phyloP scores from a whole-genome alignment of 768 basidiomycete genomes.

The Symmetrospora coprosmae region DNA sequence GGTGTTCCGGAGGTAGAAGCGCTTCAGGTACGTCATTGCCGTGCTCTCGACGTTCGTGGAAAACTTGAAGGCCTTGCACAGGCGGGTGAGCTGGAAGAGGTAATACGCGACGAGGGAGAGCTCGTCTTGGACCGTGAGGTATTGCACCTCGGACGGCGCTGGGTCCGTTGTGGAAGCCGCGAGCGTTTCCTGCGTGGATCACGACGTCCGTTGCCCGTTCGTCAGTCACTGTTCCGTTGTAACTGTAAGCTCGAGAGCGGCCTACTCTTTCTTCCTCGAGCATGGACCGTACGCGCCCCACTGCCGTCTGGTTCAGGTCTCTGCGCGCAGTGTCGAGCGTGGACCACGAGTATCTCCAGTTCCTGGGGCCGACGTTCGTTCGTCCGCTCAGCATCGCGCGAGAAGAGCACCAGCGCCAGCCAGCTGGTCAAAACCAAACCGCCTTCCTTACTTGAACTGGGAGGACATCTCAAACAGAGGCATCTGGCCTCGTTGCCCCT shows the following conservation, averaged over 20 bases:
- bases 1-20: constrained; percentile 93
- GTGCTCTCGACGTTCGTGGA: constrained; percentile 89
- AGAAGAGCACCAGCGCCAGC: too few relatives aligned
- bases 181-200: too few relatives aligned
- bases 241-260: too few relatives aligned
- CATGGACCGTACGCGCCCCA: constrained; percentile 58
- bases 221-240: too few relatives aligned
- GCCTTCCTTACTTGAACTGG: constrained; percentile 14
- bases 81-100: constrained; percentile 63
- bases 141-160: constrained; percentile 46
- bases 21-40: constrained; percentile 77
- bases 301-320: constrained; percentile 59
- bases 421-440: too few relatives aligned
- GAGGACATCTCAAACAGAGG: constrained; percentile 22
- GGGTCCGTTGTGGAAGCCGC: constrained; percentile 55
- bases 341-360: constrained; percentile 76
- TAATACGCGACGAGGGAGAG: constrained; percentile 77
- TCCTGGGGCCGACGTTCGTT: too few relatives aligned
- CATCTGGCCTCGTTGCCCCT: neutral
- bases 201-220: too few relatives aligned
- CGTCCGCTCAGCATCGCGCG: too few relatives aligned
- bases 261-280: constrained; percentile 58
- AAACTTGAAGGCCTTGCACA: constrained; percentile 67
- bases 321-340: constrained; percentile 50
- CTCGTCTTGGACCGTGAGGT: constrained; percentile 70